Evolutionary conservation across 2,329 filamentous ascomycete genomes (phyloP).

Genomic region (Alternaria conjuncta): DNA sequence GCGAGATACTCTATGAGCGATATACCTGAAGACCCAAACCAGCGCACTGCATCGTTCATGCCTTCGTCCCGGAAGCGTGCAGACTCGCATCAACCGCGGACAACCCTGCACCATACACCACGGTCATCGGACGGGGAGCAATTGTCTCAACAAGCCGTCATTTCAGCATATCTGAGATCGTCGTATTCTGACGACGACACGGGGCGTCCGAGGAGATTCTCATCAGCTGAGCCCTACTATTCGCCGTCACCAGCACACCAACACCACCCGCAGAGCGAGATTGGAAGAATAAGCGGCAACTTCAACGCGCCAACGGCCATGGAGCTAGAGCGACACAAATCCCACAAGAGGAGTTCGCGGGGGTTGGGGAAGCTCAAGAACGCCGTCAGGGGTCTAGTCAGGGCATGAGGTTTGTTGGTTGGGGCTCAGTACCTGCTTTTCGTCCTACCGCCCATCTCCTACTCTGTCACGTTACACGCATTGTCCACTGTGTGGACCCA

Average conservation of each 20-base stretch:
- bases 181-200: slow-evolving; percentile 11
- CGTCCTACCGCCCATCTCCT: slow-evolving; percentile 1
- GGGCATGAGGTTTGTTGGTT: slow-evolving; percentile 9
- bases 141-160: slow-evolving; percentile 4
- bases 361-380: slow-evolving; percentile 21
- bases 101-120: not conserved
- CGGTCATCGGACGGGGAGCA: slow-evolving; percentile 4
- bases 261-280: slow-evolving; percentile 14
- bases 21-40: slow-evolving; percentile 2
- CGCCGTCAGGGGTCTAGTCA: slow-evolving; percentile 20
- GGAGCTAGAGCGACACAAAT: slow-evolving; percentile 27
- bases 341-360: slow-evolving; percentile 15
- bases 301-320: slow-evolving; percentile 38
- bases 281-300: slow-evolving; percentile 29
- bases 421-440: slow-evolving; percentile 2
- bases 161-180: slow-evolving; percentile 10
- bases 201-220: slow-evolving; percentile 9
- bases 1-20: slow-evolving; percentile 10
- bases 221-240: slow-evolving; percentile 11
- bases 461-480: slow-evolving; percentile 1
- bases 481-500: not conserved
- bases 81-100: slow-evolving; percentile 17
- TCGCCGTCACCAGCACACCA: slow-evolving; percentile 7
- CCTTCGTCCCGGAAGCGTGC: slow-evolving; percentile 16
- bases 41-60: not conserved